Evolutionary conservation across 352 stramenopile species (phyloP), one percentile per base, ranked within the genome.

Genomic region (Pythium aquatile): DNA sequence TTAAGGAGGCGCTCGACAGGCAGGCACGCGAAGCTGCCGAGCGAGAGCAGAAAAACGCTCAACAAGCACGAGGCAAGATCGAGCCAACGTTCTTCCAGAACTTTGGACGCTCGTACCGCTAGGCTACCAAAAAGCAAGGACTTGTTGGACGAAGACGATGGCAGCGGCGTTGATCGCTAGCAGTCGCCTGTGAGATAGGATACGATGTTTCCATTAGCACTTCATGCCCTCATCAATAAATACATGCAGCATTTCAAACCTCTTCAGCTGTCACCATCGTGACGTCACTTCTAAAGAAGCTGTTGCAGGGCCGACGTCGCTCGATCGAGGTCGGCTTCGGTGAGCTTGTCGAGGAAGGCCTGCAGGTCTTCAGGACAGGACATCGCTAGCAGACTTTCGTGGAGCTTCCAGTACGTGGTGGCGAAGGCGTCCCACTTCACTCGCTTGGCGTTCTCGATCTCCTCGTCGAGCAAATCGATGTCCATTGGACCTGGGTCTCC

Each of bases 101-200:
- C 30, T 93, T 93, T 53, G 85, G 82, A 30, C 73, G 72, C 30
- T 91, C 85, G n/a, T 93, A 91, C 70, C 82, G 85, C 76, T 93
- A 75, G 46, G 14, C n/a, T 35, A 40, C 11, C 20, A 8, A 26
- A 30, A 56, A 16, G 1, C 42, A 11, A 33, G 28, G 16, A 46
- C 26, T 44, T 48, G 54, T 48, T 20, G 35, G 29, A 51, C 33
- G 17, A 32, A 48, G 20, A 58, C 2, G 26, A 6, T 24, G 20
- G 20, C 44, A 20, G 30, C 44, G 44, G n/a, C 44, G 17, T 17
- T 16, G 44, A 51, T 51, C 11, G 17, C 44, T 51, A 8, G 14
- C 6, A 13, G 44, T 8, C n/a, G n/a, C 14, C 44, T 51, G 44
- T 51, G 44, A 26, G 44, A 51, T 51, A 51, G 20, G 44, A 32